A percentile compares a stretch with the other conserved stretches of the same genome.
These are phyloP conservation scores for Penicillium arizonense DNA, from an alignment of 495 filamentous ascomycete genomes.

Conservation along the genomic window DNA sequence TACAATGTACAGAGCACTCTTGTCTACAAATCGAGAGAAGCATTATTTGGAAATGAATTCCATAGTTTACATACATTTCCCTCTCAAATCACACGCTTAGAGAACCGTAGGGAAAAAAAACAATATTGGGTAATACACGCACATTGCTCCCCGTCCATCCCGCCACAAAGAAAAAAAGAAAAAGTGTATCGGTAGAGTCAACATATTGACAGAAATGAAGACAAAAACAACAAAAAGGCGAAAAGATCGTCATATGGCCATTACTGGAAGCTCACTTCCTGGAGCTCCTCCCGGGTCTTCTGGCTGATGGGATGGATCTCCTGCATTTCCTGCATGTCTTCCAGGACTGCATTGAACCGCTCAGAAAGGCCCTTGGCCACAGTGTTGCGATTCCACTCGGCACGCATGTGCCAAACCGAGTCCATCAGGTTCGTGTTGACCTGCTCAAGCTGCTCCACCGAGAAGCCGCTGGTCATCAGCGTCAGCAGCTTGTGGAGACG, in stretches of 20 bases:
- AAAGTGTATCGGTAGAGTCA: constrained; percentile 7
- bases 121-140: not conserved
- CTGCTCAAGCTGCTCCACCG: constrained; percentile 92
- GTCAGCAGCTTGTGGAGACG: constrained; percentile 59
- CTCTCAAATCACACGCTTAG: not conserved
- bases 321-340: constrained; percentile 75
- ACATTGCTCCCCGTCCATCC: constrained; percentile 9
- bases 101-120: not conserved
- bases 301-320: constrained; percentile 45
- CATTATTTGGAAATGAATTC: not conserved
- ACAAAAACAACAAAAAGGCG: constrained; percentile 9
- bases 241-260: not conserved
- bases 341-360: constrained; percentile 77
- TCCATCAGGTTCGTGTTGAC: constrained; percentile 90
- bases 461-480: constrained; percentile 69
- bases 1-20: too few relatives aligned
- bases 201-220: constrained; percentile 11
- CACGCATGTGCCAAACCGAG: constrained; percentile 72
- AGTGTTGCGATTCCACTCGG: constrained; percentile 75
- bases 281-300: constrained; percentile 36
- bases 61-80: constrained; percentile 9
- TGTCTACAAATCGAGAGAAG: not conserved
- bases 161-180: constrained; percentile 6
- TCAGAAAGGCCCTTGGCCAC: constrained; percentile 61
- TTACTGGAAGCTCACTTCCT: constrained; percentile 20